Percentiles rank a stretch among this genome's conserved stretches.
These are phyloP conservation scores for Aspergillus sparsus DNA, from an alignment of 495 filamentous ascomycete species.

Conservation along the genomic window DNA sequence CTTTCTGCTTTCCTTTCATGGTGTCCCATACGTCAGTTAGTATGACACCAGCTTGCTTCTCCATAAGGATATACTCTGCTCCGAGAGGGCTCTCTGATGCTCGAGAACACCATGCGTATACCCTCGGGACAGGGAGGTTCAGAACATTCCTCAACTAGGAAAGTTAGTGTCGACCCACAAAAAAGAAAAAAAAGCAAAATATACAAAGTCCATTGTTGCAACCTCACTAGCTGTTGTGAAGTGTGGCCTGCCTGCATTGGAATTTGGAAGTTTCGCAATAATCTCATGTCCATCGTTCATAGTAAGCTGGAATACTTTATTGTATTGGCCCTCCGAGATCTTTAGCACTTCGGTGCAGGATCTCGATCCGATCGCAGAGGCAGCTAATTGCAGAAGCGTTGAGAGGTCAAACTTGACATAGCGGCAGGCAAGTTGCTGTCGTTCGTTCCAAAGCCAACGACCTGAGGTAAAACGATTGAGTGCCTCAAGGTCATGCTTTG, in stretches of 20 bases:
- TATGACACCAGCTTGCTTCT: constrained; percentile 30
- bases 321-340: constrained; percentile 40
- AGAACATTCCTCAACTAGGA: constrained; percentile 28
- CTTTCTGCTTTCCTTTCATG: constrained; percentile 28
- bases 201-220: constrained; percentile 47
- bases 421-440: constrained; percentile 29
- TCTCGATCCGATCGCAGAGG: constrained; percentile 26
- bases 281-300: constrained; percentile 40
- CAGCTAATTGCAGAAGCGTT: constrained; percentile 28
- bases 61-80: constrained; percentile 42
- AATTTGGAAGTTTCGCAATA: constrained; percentile 39
- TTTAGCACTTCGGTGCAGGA: constrained; percentile 31
- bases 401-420: constrained; percentile 30
- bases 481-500: constrained; percentile 23
- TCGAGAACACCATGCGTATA: constrained; percentile 34
- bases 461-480: constrained; percentile 29
- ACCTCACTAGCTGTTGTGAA: constrained; percentile 44
- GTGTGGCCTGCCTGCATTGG: constrained; percentile 38
- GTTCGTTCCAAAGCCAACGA: constrained; percentile 33
- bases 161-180: constrained; percentile 22
- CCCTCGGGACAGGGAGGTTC: constrained; percentile 31
- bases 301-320: constrained; percentile 39
- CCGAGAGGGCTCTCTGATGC: constrained; percentile 32
- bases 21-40: constrained; percentile 29
- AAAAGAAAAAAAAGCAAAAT: constrained; percentile 17